These are phyloP conservation scores for Peronosclerospora sorghi DNA, from an alignment of 352 stramenopile genomes.

Conservation along the genomic window DNA sequence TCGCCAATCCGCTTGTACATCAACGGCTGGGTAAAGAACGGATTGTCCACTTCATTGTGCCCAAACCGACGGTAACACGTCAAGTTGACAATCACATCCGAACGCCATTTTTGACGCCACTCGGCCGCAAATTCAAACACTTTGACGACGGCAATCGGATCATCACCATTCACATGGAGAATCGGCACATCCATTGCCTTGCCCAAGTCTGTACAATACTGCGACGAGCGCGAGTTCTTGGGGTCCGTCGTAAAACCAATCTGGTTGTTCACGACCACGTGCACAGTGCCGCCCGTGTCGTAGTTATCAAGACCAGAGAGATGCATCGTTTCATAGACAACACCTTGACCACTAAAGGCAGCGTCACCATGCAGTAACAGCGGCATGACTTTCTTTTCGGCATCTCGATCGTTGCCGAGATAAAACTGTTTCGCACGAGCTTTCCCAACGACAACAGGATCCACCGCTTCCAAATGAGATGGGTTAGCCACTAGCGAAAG, in stretches of 20 bases:
- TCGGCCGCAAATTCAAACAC: slow-evolving; percentile 86
- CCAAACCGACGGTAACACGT: slow-evolving; percentile 95
- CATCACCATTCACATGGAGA: slow-evolving; percentile 91
- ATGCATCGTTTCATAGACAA: slow-evolving; percentile 98
- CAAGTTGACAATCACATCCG: slow-evolving; percentile 97
- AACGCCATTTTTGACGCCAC: slow-evolving; percentile 61
- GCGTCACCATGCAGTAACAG: slow-evolving; percentile 96
- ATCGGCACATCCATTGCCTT: slow-evolving; percentile 94
- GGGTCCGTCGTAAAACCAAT: slow-evolving; percentile 96
- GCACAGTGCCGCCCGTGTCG: slow-evolving; percentile 92
- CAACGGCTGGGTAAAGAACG: slow-evolving; percentile 97
- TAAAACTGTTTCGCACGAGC: slow-evolving; percentile 95
- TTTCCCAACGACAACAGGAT: slow-evolving; percentile 94
- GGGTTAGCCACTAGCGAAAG: slow-evolving; percentile 95
- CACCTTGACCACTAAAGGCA: slow-evolving; percentile 91
- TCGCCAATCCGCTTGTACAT: slow-evolving; percentile 93
- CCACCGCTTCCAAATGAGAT: slow-evolving; percentile 95
- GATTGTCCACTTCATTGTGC: slow-evolving; percentile 98
- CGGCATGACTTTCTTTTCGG: slow-evolving; percentile 85
- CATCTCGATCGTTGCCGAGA: slow-evolving; percentile 82
- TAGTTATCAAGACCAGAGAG: slow-evolving; percentile 89
- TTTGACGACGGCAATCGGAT: slow-evolving; percentile 84
- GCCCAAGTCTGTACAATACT: slow-evolving; percentile 93
- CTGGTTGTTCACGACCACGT: slow-evolving; percentile 98
- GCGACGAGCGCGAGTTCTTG: slow-evolving; percentile 87